These are phyloP conservation scores for Schizothecium vesticola DNA, from an alignment of 495 filamentous ascomycete genomes.

Conservation along the genomic window DNA sequence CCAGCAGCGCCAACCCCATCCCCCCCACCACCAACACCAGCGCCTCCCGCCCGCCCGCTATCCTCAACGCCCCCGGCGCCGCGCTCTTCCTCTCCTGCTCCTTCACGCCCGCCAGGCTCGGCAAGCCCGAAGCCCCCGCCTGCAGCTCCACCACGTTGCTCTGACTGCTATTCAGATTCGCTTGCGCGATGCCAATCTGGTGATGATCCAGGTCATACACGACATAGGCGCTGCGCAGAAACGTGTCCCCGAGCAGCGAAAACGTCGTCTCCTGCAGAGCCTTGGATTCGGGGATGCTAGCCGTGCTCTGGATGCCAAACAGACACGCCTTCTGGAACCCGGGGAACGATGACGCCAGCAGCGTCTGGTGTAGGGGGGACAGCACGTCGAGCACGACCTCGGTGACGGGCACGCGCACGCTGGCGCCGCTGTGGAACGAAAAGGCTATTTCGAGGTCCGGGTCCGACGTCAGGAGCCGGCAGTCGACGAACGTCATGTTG, in stretches of 20 bases:
- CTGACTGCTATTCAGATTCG: slow-evolving; percentile 68
- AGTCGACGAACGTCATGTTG: slow-evolving; percentile 43
- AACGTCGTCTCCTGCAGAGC: slow-evolving; percentile 17
- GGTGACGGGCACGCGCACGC: slow-evolving; percentile 58
- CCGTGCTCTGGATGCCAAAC: slow-evolving; percentile 39
- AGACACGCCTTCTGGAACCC: slow-evolving; percentile 31
- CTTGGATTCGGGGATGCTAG: slow-evolving; percentile 16
- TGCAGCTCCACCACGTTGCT: slow-evolving; percentile 43
- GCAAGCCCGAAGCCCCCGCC: slow-evolving; percentile 32
- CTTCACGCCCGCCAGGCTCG: slow-evolving; percentile 34
- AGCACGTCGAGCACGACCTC: slow-evolving; percentile 66
- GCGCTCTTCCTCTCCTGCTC: slow-evolving; percentile 12
- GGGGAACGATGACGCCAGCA: slow-evolving; percentile 22
- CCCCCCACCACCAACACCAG: background rate
- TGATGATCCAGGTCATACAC: slow-evolving; percentile 86
- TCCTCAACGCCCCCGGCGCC: background rate
- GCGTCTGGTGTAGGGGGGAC: slow-evolving; percentile 12
- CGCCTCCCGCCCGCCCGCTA: background rate
- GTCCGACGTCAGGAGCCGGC: slow-evolving; percentile 46
- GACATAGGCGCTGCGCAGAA: slow-evolving; percentile 86
- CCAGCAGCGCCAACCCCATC: background rate
- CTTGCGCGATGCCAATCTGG: slow-evolving; percentile 79
- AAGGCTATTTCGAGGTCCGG: slow-evolving; percentile 58
- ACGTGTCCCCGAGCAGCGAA: slow-evolving; percentile 71
- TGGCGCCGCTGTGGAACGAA: slow-evolving; percentile 50